These are phyloP conservation scores for Xylaria sp. DNA, from an alignment of 2,329 filamentous ascomycete genomes.

Conservation along the genomic window DNA sequence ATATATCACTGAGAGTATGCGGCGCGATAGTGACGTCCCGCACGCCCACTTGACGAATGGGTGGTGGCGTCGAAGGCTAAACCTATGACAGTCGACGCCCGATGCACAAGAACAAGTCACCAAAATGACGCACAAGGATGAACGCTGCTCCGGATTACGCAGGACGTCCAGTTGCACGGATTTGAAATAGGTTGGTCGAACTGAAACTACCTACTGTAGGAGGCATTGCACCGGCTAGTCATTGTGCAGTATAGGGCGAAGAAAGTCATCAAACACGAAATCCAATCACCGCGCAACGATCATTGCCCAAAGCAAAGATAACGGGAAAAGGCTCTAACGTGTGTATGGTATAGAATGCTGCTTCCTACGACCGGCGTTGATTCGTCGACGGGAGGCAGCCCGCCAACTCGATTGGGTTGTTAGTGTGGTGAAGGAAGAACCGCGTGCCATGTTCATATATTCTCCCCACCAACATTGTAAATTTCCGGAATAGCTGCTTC, in stretches of 20 bases:
- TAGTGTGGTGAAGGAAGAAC: background rate
- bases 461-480: background rate
- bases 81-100: background rate
- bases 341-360: background rate
- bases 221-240: background rate
- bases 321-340: too few relatives aligned
- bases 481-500: too few relatives aligned
- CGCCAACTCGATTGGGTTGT: background rate
- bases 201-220: too few relatives aligned
- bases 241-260: background rate
- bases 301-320: too few relatives aligned
- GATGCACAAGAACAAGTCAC: background rate
- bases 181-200: background rate
- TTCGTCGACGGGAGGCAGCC: background rate
- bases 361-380: background rate
- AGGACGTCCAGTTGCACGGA: background rate
- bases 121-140: conserved; percentile 2
- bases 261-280: too few relatives aligned
- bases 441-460: background rate
- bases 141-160: background rate
- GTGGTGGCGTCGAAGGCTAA: background rate
- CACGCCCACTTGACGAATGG: too few relatives aligned
- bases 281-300: too few relatives aligned
- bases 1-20: too few relatives aligned
- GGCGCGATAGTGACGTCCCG: too few relatives aligned